Conservation (phyloP, 495 filamentous ascomycete species). For the Neurospora sp. region DNA sequence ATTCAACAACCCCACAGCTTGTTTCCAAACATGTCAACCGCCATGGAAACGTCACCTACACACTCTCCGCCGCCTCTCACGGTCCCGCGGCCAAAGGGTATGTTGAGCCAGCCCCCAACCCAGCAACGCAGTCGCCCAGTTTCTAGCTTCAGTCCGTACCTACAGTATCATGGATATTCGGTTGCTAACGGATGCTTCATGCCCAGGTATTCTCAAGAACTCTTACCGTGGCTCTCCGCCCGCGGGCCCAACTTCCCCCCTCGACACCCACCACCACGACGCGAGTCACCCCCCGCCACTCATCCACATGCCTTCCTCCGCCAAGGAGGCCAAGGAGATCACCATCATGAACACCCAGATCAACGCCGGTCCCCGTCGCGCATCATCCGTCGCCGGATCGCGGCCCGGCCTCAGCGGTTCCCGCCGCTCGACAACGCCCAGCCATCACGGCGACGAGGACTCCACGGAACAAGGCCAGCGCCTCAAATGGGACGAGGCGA, state of each 20-base stretch:
- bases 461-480: slow-evolving; percentile 52
- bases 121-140: background rate
- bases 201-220: slow-evolving; percentile 89
- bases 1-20: background rate
- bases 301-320: slow-evolving; percentile 24
- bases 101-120: slow-evolving; percentile 8
- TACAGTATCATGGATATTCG: background rate
- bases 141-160: background rate
- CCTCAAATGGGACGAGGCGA: slow-evolving; percentile 96
- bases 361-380: slow-evolving; percentile 85
- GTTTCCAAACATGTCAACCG: slow-evolving; percentile 25
- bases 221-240: slow-evolving; percentile 52
- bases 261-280: slow-evolving; percentile 19
- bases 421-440: slow-evolving; percentile 45
- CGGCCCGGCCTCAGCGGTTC: slow-evolving; percentile 56
- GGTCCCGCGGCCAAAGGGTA: slow-evolving; percentile 70
- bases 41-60: slow-evolving; percentile 21
- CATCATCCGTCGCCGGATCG: slow-evolving; percentile 54
- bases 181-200: background rate
- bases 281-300: slow-evolving; percentile 16
- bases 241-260: slow-evolving; percentile 29
- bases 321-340: slow-evolving; percentile 68
- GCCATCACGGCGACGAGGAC: slow-evolving; percentile 29
- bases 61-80: slow-evolving; percentile 35
- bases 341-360: slow-evolving; percentile 87